phyloP scores from a whole-genome alignment of 768 basidiomycete species.

The Termitomyces sp. region DNA sequence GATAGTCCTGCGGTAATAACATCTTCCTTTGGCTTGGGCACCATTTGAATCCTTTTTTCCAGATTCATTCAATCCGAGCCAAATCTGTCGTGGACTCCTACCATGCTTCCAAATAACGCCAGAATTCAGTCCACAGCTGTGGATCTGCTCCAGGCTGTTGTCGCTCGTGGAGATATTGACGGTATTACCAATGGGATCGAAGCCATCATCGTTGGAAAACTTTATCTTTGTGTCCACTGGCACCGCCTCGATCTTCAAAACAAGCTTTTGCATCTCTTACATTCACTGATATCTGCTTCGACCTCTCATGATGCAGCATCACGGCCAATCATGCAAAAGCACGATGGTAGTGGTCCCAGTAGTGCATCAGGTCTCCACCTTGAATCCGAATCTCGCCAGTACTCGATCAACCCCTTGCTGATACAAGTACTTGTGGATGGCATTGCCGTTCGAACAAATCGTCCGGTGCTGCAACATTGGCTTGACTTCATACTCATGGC shows the following conservation, averaged over 20 bases:
- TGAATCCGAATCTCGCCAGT: slow-evolving; percentile 24
- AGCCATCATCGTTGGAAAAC: slow-evolving; percentile 63
- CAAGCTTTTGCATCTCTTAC: slow-evolving; percentile 87
- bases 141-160: slow-evolving; percentile 78
- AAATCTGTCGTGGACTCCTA: slow-evolving; percentile 31
- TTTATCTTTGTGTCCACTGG: slow-evolving; percentile 68
- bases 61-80: slow-evolving; percentile 83
- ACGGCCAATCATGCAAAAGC: slow-evolving; percentile 18
- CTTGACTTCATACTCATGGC: slow-evolving; percentile 94
- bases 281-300: slow-evolving; percentile 73
- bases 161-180: slow-evolving; percentile 79
- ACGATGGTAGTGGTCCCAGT: slow-evolving; percentile 26
- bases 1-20: slow-evolving; percentile 63
- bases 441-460: slow-evolving; percentile 61
- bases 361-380: slow-evolving; percentile 26
- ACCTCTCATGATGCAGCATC: slow-evolving; percentile 29
- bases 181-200: slow-evolving; percentile 58
- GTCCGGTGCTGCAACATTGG: slow-evolving; percentile 89
- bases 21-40: background rate
- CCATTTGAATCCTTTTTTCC: slow-evolving; percentile 4
- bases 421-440: slow-evolving; percentile 80
- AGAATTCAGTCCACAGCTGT: slow-evolving; percentile 68
- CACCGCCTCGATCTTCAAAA: slow-evolving; percentile 81
- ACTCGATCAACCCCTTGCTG: slow-evolving; percentile 65
- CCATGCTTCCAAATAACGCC: slow-evolving; percentile 58